These are phyloP conservation scores for Salix dunnii DNA, from an alignment of 345 rosid genomes.

Conservation along the genomic window DNA sequence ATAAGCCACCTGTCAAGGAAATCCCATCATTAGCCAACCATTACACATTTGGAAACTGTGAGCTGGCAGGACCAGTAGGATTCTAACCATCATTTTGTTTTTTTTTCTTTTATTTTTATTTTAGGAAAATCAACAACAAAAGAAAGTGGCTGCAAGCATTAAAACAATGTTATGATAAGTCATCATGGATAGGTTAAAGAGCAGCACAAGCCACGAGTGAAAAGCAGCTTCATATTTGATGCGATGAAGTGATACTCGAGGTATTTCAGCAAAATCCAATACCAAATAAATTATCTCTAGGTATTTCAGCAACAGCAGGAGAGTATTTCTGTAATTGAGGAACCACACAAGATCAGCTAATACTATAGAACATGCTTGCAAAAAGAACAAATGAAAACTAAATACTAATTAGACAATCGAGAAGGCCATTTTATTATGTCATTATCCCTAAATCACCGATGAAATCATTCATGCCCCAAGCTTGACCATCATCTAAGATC, in stretches of 20 bases:
- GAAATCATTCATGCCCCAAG: not conserved
- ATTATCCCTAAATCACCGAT: not conserved
- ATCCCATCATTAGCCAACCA: slow-evolving; percentile 18
- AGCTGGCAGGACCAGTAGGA: not conserved
- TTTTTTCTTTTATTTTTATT: not conserved
- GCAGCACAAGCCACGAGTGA: not conserved
- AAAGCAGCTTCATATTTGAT: not conserved
- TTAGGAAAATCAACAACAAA: not conserved
- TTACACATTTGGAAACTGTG: not conserved
- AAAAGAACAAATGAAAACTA: not conserved
- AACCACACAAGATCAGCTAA: not conserved
- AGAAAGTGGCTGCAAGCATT: not conserved
- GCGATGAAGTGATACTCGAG: not conserved
- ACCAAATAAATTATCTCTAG: not conserved
- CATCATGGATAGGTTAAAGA: not conserved
- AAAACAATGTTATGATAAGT: not conserved
- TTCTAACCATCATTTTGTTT: not conserved
- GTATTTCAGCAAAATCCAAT: not conserved
- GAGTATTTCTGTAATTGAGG: not conserved
- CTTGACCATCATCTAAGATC: not conserved
- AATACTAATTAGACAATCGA: not conserved
- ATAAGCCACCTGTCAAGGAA: slow-evolving; percentile 69
- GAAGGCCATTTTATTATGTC: not conserved
- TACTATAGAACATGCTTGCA: not conserved
- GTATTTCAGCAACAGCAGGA: not conserved